Evolutionary conservation across 345 rosid genomes (phyloP).

Genomic region (Citrus hindsii): DNA sequence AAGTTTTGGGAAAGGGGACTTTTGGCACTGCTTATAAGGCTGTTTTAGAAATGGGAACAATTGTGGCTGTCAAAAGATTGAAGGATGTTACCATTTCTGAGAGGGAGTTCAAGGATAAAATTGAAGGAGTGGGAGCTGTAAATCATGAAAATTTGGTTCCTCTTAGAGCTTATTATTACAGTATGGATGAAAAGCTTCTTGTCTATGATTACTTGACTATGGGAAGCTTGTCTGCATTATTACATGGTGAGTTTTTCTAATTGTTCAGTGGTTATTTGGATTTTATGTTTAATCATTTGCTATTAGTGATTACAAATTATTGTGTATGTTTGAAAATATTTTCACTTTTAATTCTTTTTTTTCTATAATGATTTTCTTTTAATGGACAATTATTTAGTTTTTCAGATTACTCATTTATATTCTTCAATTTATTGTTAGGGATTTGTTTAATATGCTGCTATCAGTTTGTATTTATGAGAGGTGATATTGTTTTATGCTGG

Average conservation of each 20-base stretch:
- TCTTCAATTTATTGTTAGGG: not conserved
- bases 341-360: not conserved
- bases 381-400: too few relatives aligned
- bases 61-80: slow-evolving; percentile 91
- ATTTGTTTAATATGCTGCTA: not conserved
- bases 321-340: not conserved
- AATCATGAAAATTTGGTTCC: slow-evolving; percentile 88
- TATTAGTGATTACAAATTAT: not conserved
- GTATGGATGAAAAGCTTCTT: slow-evolving; percentile 93
- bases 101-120: slow-evolving; percentile 76
- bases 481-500: not conserved
- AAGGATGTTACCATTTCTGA: slow-evolving; percentile 79
- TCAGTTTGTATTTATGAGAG: not conserved
- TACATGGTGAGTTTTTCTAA: slow-evolving; percentile 58
- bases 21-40: slow-evolving; percentile 98
- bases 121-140: slow-evolving; percentile 83
- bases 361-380: too few relatives aligned
- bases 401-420: not conserved
- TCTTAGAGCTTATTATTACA: slow-evolving; percentile 82
- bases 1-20: slow-evolving; percentile 97
- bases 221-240: slow-evolving; percentile 98
- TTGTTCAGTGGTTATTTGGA: not conserved
- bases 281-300: not conserved
- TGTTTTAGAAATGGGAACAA: slow-evolving; percentile 63
- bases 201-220: slow-evolving; percentile 93